phyloP scores from a whole-genome alignment of 345 rosid genomes.

The Rhodamnia argentea region DNA sequence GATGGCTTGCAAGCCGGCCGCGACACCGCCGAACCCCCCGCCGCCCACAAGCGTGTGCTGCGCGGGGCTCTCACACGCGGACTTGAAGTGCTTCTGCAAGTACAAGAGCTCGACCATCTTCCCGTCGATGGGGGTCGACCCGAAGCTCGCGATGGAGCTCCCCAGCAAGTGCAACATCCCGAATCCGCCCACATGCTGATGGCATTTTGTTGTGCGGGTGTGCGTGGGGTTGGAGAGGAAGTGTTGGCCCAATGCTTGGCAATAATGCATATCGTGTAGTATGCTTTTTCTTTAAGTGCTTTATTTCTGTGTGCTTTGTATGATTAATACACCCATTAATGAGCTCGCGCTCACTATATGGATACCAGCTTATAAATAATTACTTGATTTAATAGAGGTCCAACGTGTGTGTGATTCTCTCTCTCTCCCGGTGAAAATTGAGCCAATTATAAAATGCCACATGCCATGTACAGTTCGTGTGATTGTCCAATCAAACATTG shows the following conservation, averaged over 20 bases:
- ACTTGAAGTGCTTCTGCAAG: constrained; percentile 38
- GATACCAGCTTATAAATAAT: neutral
- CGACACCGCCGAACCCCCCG: constrained; percentile 32
- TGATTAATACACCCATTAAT: neutral
- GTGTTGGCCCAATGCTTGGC: neutral
- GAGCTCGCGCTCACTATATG: neutral
- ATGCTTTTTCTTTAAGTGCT: neutral
- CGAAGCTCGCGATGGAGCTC: constrained; percentile 44
- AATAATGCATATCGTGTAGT: neutral
- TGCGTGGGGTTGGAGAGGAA: neutral
- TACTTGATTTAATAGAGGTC: neutral
- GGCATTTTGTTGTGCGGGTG: neutral
- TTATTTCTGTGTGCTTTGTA: neutral
- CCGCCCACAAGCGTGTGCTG: constrained; percentile 29
- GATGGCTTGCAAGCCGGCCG: constrained; percentile 35
- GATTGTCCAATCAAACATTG: neutral
- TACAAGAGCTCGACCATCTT: constrained; percentile 34
- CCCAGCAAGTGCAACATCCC: constrained; percentile 38
- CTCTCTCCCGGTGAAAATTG: neutral
- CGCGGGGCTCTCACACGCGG: constrained; percentile 25
- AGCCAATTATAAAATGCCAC: neutral
- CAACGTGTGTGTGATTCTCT: neutral
- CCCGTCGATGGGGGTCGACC: constrained; percentile 42
- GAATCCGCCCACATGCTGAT: constrained; percentile 21
- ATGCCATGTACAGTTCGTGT: neutral